A percentile compares a stretch with the other conserved stretches of the same genome.
Conservation (phyloP, 495 filamentous ascomycete species). For the Annulohypoxylon maeteangense region DNA sequence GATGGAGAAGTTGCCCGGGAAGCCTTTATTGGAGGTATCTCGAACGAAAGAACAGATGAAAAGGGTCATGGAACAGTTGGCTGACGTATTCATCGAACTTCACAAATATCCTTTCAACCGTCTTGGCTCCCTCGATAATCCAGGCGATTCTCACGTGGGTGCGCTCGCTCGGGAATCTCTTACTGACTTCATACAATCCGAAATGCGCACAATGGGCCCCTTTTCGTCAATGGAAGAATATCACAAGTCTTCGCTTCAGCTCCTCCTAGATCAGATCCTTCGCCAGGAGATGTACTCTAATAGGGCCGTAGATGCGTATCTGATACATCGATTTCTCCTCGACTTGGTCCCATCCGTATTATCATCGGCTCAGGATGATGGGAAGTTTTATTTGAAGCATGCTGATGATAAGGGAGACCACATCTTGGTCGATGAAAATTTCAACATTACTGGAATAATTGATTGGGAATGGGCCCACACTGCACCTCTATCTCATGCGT, state of each 20-base stretch:
- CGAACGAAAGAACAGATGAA: constrained; percentile 42
- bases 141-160: constrained; percentile 43
- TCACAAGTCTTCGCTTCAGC: constrained; percentile 29
- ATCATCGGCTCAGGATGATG: constrained; percentile 26
- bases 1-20: constrained; percentile 55
- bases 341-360: constrained; percentile 44
- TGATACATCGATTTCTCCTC: constrained; percentile 54
- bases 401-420: constrained; percentile 55
- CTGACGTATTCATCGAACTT: constrained; percentile 54
- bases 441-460: constrained; percentile 53
- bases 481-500: constrained; percentile 46
- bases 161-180: constrained; percentile 51
- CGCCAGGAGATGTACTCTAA: constrained; percentile 45
- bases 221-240: constrained; percentile 37
- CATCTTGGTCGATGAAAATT: constrained; percentile 53
- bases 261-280: constrained; percentile 47
- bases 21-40: constrained; percentile 46
- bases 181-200: constrained; percentile 28
- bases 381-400: constrained; percentile 43
- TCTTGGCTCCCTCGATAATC: constrained; percentile 48
- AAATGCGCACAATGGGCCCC: constrained; percentile 36
- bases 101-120: constrained; percentile 44
- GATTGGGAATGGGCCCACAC: constrained; percentile 56
- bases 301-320: constrained; percentile 51
- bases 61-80: constrained; percentile 52